phyloP scores from a whole-genome alignment of 1,139 yeast species.

The Blastobotrys buckinghamii region DNA sequence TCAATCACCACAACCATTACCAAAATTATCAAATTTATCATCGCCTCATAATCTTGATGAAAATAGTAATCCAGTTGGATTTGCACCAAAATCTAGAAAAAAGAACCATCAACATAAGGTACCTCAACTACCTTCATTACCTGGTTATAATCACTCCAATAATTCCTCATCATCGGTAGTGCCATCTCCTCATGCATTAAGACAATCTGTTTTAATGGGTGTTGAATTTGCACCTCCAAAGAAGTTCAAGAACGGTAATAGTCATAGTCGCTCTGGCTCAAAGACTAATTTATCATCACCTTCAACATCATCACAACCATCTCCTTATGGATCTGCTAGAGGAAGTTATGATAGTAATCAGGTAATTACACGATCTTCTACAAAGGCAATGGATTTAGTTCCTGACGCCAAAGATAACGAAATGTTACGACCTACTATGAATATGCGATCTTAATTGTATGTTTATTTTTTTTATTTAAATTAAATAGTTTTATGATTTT shows the following conservation, averaged over 20 bases:
- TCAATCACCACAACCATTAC: slow-evolving; percentile 19
- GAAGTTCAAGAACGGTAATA: slow-evolving; percentile 16
- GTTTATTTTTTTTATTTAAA: background rate
- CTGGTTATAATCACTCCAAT: background rate
- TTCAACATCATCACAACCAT: slow-evolving; percentile 1
- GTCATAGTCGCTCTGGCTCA: background rate
- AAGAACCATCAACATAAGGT: slow-evolving; percentile 2
- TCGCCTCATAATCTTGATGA: slow-evolving; percentile 33
- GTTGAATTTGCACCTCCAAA: slow-evolving; percentile 32
- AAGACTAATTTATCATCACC: background rate
- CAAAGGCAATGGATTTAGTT: slow-evolving; percentile 17
- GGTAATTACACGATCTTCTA: background rate
- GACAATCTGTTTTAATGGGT: slow-evolving; percentile 27
- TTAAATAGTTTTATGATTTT: background rate
- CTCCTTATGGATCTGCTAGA: slow-evolving; percentile 3
- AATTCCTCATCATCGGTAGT: slow-evolving; percentile 18
- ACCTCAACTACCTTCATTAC: background rate
- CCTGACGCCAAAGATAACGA: slow-evolving; percentile 25
- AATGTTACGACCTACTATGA: slow-evolving; percentile 27
- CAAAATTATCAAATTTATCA: slow-evolving; percentile 26
- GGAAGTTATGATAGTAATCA: background rate
- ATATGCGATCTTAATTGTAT: slow-evolving; percentile 21
- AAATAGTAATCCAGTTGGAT: slow-evolving; percentile 25
- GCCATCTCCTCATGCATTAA: slow-evolving; percentile 31
- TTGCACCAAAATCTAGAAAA: slow-evolving; percentile 27